A percentile compares a stretch with the other conserved stretches of the same genome.
Conservation (phyloP, 345 rosid genomes). For the Linum usitatissimum region DNA sequence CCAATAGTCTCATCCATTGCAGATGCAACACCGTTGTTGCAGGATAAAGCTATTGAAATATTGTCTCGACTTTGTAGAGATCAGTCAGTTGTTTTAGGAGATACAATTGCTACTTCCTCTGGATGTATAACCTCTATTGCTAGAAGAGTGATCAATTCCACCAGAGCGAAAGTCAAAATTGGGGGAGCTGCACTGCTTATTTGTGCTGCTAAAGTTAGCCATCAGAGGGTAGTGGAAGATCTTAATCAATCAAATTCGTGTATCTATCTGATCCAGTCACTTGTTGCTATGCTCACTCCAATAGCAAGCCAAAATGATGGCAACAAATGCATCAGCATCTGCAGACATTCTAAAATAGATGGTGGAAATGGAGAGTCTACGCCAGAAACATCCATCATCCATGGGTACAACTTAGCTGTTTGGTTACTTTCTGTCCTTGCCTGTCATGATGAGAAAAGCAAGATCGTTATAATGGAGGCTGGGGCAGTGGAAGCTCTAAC, state of each 20-base stretch:
- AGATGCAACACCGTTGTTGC: slow-evolving; percentile 58
- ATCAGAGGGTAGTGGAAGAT: slow-evolving; percentile 72
- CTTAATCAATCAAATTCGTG: slow-evolving; percentile 67
- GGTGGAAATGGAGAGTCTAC: slow-evolving; percentile 35
- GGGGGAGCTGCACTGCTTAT: slow-evolving; percentile 91
- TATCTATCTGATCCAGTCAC: slow-evolving; percentile 57
- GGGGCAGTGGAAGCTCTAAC: slow-evolving; percentile 87
- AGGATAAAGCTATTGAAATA: slow-evolving; percentile 94
- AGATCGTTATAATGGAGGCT: slow-evolving; percentile 72
- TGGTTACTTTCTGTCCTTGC: slow-evolving; percentile 94
- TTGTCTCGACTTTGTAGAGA: slow-evolving; percentile 78
- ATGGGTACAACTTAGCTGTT: slow-evolving; percentile 67
- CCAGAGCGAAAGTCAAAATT: slow-evolving; percentile 61
- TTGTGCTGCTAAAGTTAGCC: slow-evolving; percentile 87
- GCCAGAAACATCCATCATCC: slow-evolving; percentile 41
- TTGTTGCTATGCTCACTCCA: slow-evolving; percentile 51
- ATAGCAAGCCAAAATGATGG: slow-evolving; percentile 39
- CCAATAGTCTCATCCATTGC: slow-evolving; percentile 81
- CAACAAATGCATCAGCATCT: slow-evolving; percentile 50
- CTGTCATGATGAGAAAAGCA: slow-evolving; percentile 74
- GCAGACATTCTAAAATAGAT: slow-evolving; percentile 47
- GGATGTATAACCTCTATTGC: slow-evolving; percentile 64
- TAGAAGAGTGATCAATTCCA: slow-evolving; percentile 60
- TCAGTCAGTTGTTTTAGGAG: slow-evolving; percentile 75
- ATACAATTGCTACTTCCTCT: slow-evolving; percentile 45